Conservation (phyloP, 495 filamentous ascomycete genomes). For the Pseudoneurospora amorphoporcata region DNA sequence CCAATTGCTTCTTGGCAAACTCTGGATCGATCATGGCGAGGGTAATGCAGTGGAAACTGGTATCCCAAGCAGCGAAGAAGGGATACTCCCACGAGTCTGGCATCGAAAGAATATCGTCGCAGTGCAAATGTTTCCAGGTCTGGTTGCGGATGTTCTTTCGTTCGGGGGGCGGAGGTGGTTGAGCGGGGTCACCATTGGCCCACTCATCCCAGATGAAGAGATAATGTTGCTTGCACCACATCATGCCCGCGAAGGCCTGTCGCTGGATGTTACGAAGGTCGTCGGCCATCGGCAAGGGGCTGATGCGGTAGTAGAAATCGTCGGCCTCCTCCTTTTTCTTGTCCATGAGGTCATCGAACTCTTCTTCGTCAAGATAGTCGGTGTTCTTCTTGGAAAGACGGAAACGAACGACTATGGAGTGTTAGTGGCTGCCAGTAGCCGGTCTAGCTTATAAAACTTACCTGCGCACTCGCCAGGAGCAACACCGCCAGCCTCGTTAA, state of each 20-base stretch:
- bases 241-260: conserved; percentile 90
- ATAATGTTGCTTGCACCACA: conserved; percentile 97
- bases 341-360: conserved; percentile 86
- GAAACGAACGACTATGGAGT: conserved; percentile 66
- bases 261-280: conserved; percentile 92
- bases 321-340: conserved; percentile 77
- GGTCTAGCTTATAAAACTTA: conserved; percentile 8
- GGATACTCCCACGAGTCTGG: conserved; percentile 98
- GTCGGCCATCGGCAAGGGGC: conserved; percentile 86
- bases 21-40: conserved; percentile 95
- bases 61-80: conserved; percentile 97
- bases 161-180: conserved; percentile 72
- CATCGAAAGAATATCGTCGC: conserved; percentile 94
- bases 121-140: conserved; percentile 85
- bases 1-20: conserved; percentile 94
- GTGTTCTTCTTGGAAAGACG: conserved; percentile 64
- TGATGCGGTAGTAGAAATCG: conserved; percentile 90
- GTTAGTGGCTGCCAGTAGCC: conserved; percentile 1
- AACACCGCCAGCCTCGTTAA: conserved; percentile 80
- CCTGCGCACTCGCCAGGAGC: conserved; percentile 78
- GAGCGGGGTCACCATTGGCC: conserved; percentile 65
- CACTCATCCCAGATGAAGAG: conserved; percentile 96
- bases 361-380: conserved; percentile 78
- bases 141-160: conserved; percentile 76
- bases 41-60: conserved; percentile 91